Conservation (phyloP, 495 filamentous ascomycete species). For the Bathelium albidoporum region DNA sequence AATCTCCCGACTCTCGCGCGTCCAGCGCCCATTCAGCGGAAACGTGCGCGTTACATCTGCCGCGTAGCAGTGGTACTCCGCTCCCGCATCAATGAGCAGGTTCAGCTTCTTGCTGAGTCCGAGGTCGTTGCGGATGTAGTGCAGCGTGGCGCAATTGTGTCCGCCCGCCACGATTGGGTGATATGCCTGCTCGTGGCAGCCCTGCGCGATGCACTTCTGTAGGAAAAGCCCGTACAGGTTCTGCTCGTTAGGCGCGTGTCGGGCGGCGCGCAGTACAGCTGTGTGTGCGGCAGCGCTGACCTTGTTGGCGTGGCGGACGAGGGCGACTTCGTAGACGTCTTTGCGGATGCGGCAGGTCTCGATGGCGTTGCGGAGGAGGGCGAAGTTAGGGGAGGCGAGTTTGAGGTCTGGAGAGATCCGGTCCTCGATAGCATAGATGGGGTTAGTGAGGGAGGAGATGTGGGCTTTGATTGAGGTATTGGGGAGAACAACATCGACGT, state of each 20-base stretch:
- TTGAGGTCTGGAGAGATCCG: conserved; percentile 56
- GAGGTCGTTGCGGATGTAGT: conserved; percentile 73
- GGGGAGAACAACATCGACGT: conserved; percentile 67
- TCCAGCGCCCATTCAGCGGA: conserved; percentile 65
- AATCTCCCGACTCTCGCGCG: conserved; percentile 58
- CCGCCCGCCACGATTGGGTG: conserved; percentile 73
- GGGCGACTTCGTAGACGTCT: conserved; percentile 72
- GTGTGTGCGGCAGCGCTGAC: conserved; percentile 70
- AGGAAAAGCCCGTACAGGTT: conserved; percentile 75
- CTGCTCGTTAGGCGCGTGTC: conserved; percentile 60
- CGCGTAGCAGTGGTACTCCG: conserved; percentile 70
- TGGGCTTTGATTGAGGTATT: conserved; percentile 60
- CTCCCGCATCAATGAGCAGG: conserved; percentile 74
- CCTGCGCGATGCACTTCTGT: conserved; percentile 60
- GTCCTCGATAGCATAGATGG: conserved; percentile 58
- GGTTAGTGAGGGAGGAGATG: conserved; percentile 39
- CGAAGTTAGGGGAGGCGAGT: conserved; percentile 52
- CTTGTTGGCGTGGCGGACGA: conserved; percentile 72
- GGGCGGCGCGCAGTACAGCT: conserved; percentile 55
- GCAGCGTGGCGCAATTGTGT: conserved; percentile 68
- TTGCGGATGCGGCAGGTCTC: conserved; percentile 71
- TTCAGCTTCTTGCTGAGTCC: conserved; percentile 57
- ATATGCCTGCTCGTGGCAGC: conserved; percentile 71
- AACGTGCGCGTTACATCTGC: conserved; percentile 86
- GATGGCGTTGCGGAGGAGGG: conserved; percentile 60